phyloP scores from a whole-genome alignment of 345 rosid genomes.

The Salix dunnii region DNA sequence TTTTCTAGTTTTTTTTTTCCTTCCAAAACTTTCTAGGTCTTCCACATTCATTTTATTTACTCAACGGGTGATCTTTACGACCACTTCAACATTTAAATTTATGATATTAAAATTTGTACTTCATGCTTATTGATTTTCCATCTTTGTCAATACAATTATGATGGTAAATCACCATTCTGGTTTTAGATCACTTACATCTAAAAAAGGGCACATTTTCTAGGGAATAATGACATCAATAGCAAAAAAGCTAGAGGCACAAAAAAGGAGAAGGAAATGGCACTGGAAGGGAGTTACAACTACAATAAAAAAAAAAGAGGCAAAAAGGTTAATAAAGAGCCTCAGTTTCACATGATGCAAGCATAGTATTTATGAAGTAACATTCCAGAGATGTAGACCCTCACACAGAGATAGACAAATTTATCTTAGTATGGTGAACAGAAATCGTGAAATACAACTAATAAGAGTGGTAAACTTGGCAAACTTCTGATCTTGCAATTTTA shows the following conservation, averaged over 20 bases:
- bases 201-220: not conserved
- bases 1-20: not conserved
- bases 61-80: not conserved
- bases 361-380: not conserved
- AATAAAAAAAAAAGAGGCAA: not conserved
- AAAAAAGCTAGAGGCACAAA: constrained; percentile 6
- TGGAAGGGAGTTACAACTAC: not conserved
- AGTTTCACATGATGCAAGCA: not conserved
- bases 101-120: not conserved
- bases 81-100: not conserved
- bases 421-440: not conserved
- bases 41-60: not conserved
- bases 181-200: not conserved
- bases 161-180: not conserved
- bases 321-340: not conserved
- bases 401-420: not conserved
- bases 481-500: not conserved
- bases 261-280: not conserved
- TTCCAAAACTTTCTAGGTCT: not conserved
- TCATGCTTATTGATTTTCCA: not conserved
- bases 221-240: constrained; percentile 8
- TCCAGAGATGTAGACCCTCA: not conserved
- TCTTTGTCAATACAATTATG: not conserved
- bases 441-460: not conserved
- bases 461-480: constrained; percentile 4